Base-by-base conservation (phyloP, 139 green algal species). In the Chlamydomonas sp. region DNA sequence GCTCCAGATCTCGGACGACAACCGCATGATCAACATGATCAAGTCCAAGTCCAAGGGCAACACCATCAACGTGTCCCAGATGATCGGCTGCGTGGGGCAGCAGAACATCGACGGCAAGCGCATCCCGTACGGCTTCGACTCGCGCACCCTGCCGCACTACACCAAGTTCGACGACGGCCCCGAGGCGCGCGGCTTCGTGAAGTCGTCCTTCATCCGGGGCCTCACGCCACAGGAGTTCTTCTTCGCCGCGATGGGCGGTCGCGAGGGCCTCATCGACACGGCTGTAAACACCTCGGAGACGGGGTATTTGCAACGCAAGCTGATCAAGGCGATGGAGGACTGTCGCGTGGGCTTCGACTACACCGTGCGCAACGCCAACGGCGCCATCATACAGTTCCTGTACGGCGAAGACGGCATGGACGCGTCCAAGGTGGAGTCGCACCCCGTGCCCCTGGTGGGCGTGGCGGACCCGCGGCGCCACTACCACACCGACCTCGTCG, bases 371-470 rank as follows among this genome's bases (percentile, higher is more conserved):
- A 98, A 96, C 50, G 84, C 79, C 22, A 59, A 84, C 30, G 95
- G 95, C 26, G 82, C 92, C 28, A 85, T 95, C 30, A 74, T 96
- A 37, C 93, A 98, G 85, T 98, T 97, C 72, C 76, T 97, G 65
- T 98, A 98, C 68, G 93, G 93, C 35, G 93, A 97, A 72, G 93
- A 98, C 65, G 93, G 93, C 65, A 97, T 98, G 93, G 93, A 97
- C 59, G 89, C 86, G 24, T 84, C 84, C 6, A 76, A 73, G 39
- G 91, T 98, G n/a, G 93, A 98, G 83, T 60, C 62, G 1, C 92
- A 97, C 79, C 83, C 79, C 63, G 60, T 97, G 35, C 84, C 92
- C 10, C 73, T 81, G 47, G 67, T 96, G 67, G 59, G 74, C 20
- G 81, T 84, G 70, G 48, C 60, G 30, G 24, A 22, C 10, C 8